phyloP scores from a whole-genome alignment of 2,329 filamentous ascomycete genomes.

The Taxawa tesnikishii region DNA sequence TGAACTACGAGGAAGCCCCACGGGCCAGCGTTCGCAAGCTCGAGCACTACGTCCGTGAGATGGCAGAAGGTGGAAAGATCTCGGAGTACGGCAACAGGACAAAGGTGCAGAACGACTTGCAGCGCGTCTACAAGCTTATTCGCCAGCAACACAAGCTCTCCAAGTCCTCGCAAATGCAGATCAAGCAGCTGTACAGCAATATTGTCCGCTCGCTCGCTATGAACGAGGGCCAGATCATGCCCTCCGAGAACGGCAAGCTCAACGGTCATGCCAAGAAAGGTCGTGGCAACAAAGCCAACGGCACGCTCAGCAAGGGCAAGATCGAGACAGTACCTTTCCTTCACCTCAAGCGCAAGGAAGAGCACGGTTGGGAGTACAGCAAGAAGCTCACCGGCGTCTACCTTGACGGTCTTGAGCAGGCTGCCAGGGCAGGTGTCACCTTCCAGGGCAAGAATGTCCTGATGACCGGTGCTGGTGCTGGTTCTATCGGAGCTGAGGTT shows the following conservation, averaged over 20 bases:
- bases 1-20: conserved; percentile 81
- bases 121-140: conserved; percentile 95
- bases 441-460: conserved; percentile 93
- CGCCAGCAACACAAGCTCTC: conserved; percentile 97
- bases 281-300: conserved; percentile 38
- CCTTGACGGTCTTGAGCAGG: conserved; percentile 80
- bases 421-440: conserved; percentile 74
- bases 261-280: conserved; percentile 46
- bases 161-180: conserved; percentile 90
- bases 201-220: conserved; percentile 89
- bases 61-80: conserved; percentile 97
- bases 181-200: conserved; percentile 89
- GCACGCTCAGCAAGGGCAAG: conserved; percentile 63
- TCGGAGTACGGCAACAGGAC: conserved; percentile 97
- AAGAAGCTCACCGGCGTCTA: conserved; percentile 95
- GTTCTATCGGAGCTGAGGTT: conserved; percentile 94
- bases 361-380: conserved; percentile 97
- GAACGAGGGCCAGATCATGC: conserved; percentile 96
- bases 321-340: conserved; percentile 96
- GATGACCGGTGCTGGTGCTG: conserved; percentile 96
- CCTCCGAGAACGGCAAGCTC: conserved; percentile 65
- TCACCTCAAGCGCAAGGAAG: conserved; percentile 85
- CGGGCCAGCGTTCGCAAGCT: conserved; percentile 86
- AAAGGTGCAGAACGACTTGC: conserved; percentile 93
- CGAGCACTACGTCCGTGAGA: conserved; percentile 95